Conservation (phyloP, 208 protist genomes). For the Strigomonas culicis region DNA sequence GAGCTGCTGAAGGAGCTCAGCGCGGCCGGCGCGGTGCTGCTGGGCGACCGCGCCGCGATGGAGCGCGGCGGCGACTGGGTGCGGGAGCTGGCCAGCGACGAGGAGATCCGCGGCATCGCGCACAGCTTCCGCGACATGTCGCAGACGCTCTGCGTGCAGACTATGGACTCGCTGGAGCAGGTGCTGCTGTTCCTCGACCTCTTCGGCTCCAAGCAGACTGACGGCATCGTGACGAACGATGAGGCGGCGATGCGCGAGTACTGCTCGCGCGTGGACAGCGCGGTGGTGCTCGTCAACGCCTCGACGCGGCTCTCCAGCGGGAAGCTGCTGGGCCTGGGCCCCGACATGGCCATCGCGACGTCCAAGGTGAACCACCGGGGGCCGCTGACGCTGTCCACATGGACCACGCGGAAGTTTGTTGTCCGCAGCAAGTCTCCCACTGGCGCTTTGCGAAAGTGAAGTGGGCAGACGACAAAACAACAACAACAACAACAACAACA, state of each 20-base stretch:
- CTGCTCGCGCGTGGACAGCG: conserved; percentile 38
- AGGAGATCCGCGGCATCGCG: conserved; percentile 44
- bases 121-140: conserved; percentile 29
- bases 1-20: conserved; percentile 45
- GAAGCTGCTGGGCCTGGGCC: conserved; percentile 39
- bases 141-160: conserved; percentile 41
- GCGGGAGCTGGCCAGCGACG: conserved; percentile 35
- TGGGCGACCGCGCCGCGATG: conserved; percentile 35
- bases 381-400: conserved; percentile 35
- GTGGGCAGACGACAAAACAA: neutral
- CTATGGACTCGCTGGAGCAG: conserved; percentile 37
- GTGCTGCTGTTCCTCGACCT: conserved; percentile 52
- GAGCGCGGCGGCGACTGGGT: conserved; percentile 34
- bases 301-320: conserved; percentile 53
- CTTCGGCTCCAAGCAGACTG: conserved; percentile 52
- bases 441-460: conserved; percentile 23
- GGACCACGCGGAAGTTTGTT: conserved; percentile 45
- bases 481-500: conserved; percentile 5
- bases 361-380: conserved; percentile 52
- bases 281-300: conserved; percentile 49
- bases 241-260: conserved; percentile 28
- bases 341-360: conserved; percentile 49
- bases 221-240: conserved; percentile 51
- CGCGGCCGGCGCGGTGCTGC: conserved; percentile 24
- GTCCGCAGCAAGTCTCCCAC: conserved; percentile 22